These are phyloP conservation scores for Lathyrus oleraceus DNA, from an alignment of 306 rosid species.

Conservation along the genomic window DNA sequence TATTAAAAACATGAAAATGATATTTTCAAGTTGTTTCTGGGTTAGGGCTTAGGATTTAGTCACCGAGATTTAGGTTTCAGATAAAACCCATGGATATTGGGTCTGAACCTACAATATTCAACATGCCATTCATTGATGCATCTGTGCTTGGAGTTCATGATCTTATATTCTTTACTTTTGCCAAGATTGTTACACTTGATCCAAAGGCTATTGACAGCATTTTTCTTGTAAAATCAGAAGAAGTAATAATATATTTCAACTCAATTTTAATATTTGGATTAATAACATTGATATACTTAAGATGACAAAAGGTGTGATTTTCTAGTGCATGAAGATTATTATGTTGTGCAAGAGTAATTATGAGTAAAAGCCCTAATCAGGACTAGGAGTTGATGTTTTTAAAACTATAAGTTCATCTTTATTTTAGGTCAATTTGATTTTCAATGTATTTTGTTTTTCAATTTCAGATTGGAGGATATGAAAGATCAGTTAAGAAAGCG, in stretches of 20 bases:
- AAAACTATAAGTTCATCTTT: not conserved
- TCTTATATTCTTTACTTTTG: not conserved
- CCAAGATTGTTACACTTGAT: not conserved
- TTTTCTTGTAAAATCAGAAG: not conserved
- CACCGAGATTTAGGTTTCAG: not conserved
- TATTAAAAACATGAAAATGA: not conserved
- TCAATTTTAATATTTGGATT: not conserved
- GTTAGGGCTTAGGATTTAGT: constrained; percentile 9
- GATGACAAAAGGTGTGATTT: not conserved
- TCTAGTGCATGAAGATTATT: not conserved
- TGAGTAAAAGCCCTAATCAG: constrained; percentile 15
- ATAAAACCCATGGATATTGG: not conserved
- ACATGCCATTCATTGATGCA: not conserved
- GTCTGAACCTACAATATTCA: not conserved
- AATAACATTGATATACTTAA: not conserved
- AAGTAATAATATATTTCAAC: constrained; percentile 3
- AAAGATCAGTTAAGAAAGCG: constrained; percentile 87
- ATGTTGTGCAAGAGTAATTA: not conserved
- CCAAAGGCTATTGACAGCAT: not conserved
- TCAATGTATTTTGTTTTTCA: constrained; percentile 14
- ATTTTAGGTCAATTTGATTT: constrained; percentile 11
- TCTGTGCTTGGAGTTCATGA: not conserved
- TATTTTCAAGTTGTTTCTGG: not conserved
- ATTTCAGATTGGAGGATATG: constrained; percentile 84
- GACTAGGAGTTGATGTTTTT: constrained; percentile 24